Evolutionary conservation across 441 rosid genomes (phyloP).

Genomic region (Pelargonium cotyledonis): DNA sequence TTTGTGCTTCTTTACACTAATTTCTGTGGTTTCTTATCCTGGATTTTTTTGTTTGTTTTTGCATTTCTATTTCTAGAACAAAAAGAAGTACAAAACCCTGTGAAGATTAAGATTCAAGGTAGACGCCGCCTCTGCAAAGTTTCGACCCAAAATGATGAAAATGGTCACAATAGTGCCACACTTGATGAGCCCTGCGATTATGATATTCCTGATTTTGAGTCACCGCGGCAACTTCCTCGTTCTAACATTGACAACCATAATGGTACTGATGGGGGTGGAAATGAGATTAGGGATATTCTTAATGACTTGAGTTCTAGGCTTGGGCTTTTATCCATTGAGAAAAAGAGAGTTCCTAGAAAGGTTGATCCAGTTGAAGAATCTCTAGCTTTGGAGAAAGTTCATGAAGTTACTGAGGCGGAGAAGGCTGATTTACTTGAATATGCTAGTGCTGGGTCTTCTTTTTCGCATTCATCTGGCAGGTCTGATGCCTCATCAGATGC

Average conservation of each 20-base stretch:
- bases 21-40: neutral
- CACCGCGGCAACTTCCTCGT: constrained; percentile 39
- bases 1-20: neutral
- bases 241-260: constrained; percentile 20
- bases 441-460: constrained; percentile 45
- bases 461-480: constrained; percentile 28
- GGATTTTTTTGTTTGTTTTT: neutral
- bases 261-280: constrained; percentile 26
- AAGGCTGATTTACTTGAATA: constrained; percentile 28
- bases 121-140: constrained; percentile 70
- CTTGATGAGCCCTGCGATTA: constrained; percentile 33
- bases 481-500: constrained; percentile 29
- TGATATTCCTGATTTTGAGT: constrained; percentile 59
- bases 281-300: constrained; percentile 72
- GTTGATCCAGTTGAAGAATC: constrained; percentile 18
- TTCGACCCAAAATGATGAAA: constrained; percentile 29
- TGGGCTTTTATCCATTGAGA: constrained; percentile 68
- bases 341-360: constrained; percentile 32
- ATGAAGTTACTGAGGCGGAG: constrained; percentile 9
- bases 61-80: neutral
- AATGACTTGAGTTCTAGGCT: constrained; percentile 67
- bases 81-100: constrained; percentile 27
- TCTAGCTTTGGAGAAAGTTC: constrained; percentile 4
- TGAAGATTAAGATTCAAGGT: constrained; percentile 58
- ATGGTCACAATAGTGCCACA: constrained; percentile 17